Evolutionary conservation across 179 eudicot species (phyloP).

Genomic region (Nepenthes alata): DNA sequence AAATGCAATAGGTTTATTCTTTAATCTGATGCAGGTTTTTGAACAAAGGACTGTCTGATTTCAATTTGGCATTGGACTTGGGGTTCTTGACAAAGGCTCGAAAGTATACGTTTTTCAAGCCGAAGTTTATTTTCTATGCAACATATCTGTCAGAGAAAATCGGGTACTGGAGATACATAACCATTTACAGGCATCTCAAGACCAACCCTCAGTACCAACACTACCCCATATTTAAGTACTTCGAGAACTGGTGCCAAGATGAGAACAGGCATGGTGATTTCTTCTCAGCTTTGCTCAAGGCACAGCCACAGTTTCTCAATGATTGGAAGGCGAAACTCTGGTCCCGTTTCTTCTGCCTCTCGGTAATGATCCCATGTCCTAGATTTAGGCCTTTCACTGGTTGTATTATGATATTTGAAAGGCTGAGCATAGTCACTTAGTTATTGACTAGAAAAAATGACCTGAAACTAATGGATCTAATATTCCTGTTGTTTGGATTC

Average conservation of each 20-base stretch:
- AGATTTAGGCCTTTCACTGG: neutral
- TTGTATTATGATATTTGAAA: neutral
- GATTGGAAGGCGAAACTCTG: conserved; percentile 98
- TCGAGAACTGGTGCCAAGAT: conserved; percentile 99
- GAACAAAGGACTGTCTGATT: conserved; percentile 93
- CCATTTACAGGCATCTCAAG: conserved; percentile 92
- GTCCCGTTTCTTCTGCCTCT: conserved; percentile 96
- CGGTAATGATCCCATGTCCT: conserved; percentile 32
- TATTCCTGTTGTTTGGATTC: too few relatives aligned
- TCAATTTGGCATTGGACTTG: conserved; percentile 87
- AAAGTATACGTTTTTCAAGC: conserved; percentile 94
- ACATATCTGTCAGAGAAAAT: conserved; percentile 92
- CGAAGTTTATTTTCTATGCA: conserved; percentile 94
- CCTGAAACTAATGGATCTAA: too few relatives aligned
- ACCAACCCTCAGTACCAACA: conserved; percentile 76
- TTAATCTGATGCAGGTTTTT: conserved; percentile 47
- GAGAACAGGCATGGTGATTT: conserved; percentile 97
- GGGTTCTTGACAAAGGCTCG: conserved; percentile 94
- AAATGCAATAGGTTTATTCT: neutral
- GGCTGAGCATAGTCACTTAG: neutral
- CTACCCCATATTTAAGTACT: conserved; percentile 91
- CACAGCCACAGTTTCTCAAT: conserved; percentile 95
- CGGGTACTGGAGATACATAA: conserved; percentile 97
- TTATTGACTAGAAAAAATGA: too few relatives aligned
- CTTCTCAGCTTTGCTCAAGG: conserved; percentile 94